Percentiles rank a stretch among this genome's conserved stretches.
Evolutionary conservation across 2,329 filamentous ascomycete species (phyloP).

Genomic region (Sphaerulina vaccinii): DNA sequence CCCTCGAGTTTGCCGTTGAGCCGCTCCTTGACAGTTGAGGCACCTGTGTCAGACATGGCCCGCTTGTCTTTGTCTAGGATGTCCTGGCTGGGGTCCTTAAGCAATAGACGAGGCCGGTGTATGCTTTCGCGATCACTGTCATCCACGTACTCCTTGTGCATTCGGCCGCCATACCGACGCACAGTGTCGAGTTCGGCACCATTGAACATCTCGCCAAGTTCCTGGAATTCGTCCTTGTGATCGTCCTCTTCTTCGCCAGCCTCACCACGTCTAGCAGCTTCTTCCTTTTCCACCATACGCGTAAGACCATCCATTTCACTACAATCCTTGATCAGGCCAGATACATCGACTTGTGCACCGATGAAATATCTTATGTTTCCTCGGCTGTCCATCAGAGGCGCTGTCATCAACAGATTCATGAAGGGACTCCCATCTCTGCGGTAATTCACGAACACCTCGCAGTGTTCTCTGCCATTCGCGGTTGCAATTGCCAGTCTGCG

Average conservation of each 20-base stretch:
- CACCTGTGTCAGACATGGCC: conserved; percentile 14
- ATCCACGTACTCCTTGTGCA: conserved; percentile 56
- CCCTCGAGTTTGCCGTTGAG: conserved; percentile 49
- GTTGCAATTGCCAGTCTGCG: conserved; percentile 62
- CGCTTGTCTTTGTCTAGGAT: conserved; percentile 23
- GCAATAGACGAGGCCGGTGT: conserved; percentile 46
- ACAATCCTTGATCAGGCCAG: conserved; percentile 65
- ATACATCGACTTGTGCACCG: conserved; percentile 71
- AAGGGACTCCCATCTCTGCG: conserved; percentile 74
- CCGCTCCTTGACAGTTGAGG: conserved; percentile 24
- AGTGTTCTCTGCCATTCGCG: conserved; percentile 64
- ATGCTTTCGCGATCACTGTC: conserved; percentile 47
- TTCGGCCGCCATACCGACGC: conserved; percentile 61
- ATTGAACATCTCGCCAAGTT: conserved; percentile 69
- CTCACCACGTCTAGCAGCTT: conserved; percentile 31
- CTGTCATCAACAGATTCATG: conserved; percentile 74
- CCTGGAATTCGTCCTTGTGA: conserved; percentile 62
- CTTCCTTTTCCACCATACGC: conserved; percentile 33
- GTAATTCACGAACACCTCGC: conserved; percentile 72
- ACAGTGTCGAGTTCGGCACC: conserved; percentile 64
- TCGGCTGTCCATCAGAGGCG: conserved; percentile 66
- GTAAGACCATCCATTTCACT: conserved; percentile 63
- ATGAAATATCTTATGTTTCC: conserved; percentile 68
- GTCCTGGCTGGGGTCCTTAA: conserved; percentile 49
- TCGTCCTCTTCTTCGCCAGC: conserved; percentile 38